These are phyloP conservation scores for peach (Prunus persica) DNA, from an alignment of 306 rosid species.

Conservation along the genomic window Prunus_persica_NCBIv2 NC_034009.1:43744501-43745000, in stretches of 20 bases:
- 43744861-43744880: neutral
- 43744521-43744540: neutral
- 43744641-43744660: slow-evolving; percentile 20
- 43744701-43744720: slow-evolving; percentile 6
- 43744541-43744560: neutral
- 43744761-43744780: slow-evolving; percentile 43
- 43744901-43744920: neutral
- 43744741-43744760: slow-evolving; percentile 30
- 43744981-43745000: neutral
- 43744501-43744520: slow-evolving; percentile 1
- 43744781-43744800: slow-evolving; percentile 48
- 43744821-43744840: slow-evolving; percentile 53
- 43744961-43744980: neutral
- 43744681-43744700: slow-evolving; percentile 15
- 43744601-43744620: slow-evolving; percentile 30
- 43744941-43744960: neutral
- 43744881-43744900: neutral
- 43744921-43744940: neutral
- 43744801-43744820: slow-evolving; percentile 45
- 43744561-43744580: slow-evolving; percentile 9
- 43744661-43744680: slow-evolving; percentile 1
- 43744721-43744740: slow-evolving; percentile 20
- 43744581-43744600: slow-evolving; percentile 31
- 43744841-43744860: slow-evolving; percentile 33
- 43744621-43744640: slow-evolving; percentile 12